These are phyloP conservation scores for Stachybotrys elegans DNA, from an alignment of 2,329 filamentous ascomycete species.

Conservation along the genomic window DNA sequence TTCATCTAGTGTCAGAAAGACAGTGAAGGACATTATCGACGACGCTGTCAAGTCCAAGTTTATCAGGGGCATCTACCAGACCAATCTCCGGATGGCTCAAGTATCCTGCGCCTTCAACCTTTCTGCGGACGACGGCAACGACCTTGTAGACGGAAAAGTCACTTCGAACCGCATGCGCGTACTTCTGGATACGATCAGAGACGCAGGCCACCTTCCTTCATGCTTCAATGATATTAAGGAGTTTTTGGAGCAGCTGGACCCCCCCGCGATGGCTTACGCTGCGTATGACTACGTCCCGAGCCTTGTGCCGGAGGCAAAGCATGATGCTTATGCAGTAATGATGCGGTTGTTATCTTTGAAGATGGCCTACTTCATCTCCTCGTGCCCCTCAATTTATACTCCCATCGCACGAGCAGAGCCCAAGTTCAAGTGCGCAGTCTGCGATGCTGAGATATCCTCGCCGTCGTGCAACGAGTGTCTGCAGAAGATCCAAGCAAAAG, in stretches of 20 bases:
- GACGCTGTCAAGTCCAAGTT: slow-evolving; percentile 21
- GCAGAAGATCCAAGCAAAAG: slow-evolving; percentile 13
- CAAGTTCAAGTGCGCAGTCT: slow-evolving; percentile 17
- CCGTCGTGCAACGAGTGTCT: slow-evolving; percentile 18
- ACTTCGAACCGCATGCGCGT: slow-evolving; percentile 26
- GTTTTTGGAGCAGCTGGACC: slow-evolving; percentile 36
- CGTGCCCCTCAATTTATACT: slow-evolving; percentile 24
- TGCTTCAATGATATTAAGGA: slow-evolving; percentile 44
- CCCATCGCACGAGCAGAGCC: slow-evolving; percentile 13
- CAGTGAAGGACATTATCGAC: slow-evolving; percentile 24
- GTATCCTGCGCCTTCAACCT: slow-evolving; percentile 32
- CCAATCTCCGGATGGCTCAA: slow-evolving; percentile 33
- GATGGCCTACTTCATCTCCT: slow-evolving; percentile 38
- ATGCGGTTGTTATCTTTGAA: slow-evolving; percentile 33
- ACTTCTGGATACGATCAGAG: slow-evolving; percentile 29
- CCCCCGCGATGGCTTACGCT: slow-evolving; percentile 33
- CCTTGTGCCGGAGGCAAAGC: slow-evolving; percentile 21
- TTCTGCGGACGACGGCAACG: slow-evolving; percentile 19
- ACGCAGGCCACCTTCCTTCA: slow-evolving; percentile 28
- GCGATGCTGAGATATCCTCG: slow-evolving; percentile 13
- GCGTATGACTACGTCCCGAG: slow-evolving; percentile 29
- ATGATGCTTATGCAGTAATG: slow-evolving; percentile 17
- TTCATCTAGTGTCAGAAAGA: not conserved
- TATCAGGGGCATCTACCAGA: slow-evolving; percentile 32
- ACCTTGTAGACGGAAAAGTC: slow-evolving; percentile 19